A percentile compares a stretch with the other conserved stretches of the same genome.
phyloP scores from a whole-genome alignment of 164 flowering plant genomes.

The Macadamia integrifolia region DNA sequence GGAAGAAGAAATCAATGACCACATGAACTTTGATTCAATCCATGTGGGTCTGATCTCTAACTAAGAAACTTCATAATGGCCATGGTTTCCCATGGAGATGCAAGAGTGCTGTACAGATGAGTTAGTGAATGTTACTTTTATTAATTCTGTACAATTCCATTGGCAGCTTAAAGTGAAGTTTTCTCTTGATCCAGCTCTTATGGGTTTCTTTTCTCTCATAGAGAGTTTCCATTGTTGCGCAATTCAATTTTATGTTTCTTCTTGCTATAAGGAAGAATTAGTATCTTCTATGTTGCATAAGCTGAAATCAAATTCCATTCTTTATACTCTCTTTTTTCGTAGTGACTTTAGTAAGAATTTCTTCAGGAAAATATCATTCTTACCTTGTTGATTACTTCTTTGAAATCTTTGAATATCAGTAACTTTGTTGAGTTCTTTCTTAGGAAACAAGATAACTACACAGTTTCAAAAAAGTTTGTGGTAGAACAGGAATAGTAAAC shows the following conservation, averaged over 20 bases:
- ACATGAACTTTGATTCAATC: slow-evolving; percentile 19
- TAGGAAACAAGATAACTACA: background rate
- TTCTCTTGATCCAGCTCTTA: background rate
- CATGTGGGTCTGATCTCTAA: slow-evolving; percentile 24
- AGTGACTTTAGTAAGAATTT: background rate
- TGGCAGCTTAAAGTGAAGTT: slow-evolving; percentile 3
- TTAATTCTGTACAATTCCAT: slow-evolving; percentile 23
- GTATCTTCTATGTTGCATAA: background rate
- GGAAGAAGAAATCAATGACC: slow-evolving; percentile 35
- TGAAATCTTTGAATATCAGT: no score
- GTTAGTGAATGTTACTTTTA: slow-evolving; percentile 20
- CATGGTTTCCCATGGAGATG: slow-evolving; percentile 12
- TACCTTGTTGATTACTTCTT: no score
- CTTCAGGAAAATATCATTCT: background rate
- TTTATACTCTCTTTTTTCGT: background rate
- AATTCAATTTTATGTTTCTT: background rate
- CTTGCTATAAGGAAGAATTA: background rate
- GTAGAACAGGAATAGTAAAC: background rate
- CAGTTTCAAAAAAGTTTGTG: background rate
- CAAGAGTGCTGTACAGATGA: slow-evolving; percentile 30
- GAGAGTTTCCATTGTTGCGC: slow-evolving; percentile 7
- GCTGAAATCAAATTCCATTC: background rate
- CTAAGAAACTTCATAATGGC: slow-evolving; percentile 5
- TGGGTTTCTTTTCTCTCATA: background rate
- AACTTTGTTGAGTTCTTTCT: background rate